Evolutionary conservation across 2,329 filamentous ascomycete species (phyloP), one percentile per base, ranked within the genome.

Genomic region (Hymenoscyphus occultus): DNA sequence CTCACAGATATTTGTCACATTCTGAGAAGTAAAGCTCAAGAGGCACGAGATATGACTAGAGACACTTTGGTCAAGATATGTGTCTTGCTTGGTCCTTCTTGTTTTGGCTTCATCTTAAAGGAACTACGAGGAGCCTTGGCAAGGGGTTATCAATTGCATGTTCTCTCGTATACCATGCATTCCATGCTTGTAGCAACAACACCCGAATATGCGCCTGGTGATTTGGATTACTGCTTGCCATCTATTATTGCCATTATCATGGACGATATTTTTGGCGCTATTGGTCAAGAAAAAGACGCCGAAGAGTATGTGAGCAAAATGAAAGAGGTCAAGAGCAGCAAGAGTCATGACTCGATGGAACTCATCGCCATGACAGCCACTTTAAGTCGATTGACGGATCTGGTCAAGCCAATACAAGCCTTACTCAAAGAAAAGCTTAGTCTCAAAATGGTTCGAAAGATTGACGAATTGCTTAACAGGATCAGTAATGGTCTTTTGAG

Each of bases 271-370:
- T 99, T 99, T 74, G 96, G 96, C 39, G 86, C 88, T 5, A 90
- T 90, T 40, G 95, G 95, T 1, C 91, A 97, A 78, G 94, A 99
- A 75, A 99, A 99, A 78, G 95, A 99, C 72, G 94, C 94, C 0
- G 93, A 97, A 72, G 95, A 93, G 62, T 99, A 99, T 76, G 89
- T 90, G 64, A 97, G 88, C 75, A 91, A 94, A 77, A 97, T 96
- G 89, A 97, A 96, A 77, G 95, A 99, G 78, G 90, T 99, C 64
- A 98, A 97, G 81, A 95, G 91, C 77, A 97, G 91, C 81, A 99
- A 98, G 81, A 97, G 93, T 75, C 96, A 93, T 73, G 96, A 99
- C 75, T 96, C 95, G 0, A 96, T 98, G 89, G 94, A 98, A 76
- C 82, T 98, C 16, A 83, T 98, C 69, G 90, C 95, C 32, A 91